These are phyloP conservation scores for Myrmaecium sp. DNA, from an alignment of 2,329 filamentous ascomycete genomes.

Conservation along the genomic window DNA sequence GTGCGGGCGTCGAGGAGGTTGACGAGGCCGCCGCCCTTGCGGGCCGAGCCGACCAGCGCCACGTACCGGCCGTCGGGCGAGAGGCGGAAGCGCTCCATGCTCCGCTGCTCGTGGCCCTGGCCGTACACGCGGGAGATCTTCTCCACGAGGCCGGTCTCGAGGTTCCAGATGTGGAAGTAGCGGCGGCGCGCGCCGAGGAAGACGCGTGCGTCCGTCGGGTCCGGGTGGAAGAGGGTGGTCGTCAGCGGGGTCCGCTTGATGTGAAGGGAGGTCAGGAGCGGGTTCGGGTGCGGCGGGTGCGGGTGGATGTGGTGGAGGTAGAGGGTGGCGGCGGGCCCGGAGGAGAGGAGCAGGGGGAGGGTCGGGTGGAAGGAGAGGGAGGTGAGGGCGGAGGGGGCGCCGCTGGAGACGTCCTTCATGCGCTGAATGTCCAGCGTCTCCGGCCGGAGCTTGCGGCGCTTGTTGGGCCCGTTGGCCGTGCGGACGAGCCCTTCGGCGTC, in stretches of 20 bases:
- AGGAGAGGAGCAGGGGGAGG: constrained; percentile 76
- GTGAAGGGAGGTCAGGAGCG: constrained; percentile 77
- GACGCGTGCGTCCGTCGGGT: constrained; percentile 55
- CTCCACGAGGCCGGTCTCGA: constrained; percentile 63
- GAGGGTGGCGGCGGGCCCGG: constrained; percentile 68
- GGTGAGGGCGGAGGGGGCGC: constrained; percentile 48
- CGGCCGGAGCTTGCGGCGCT: constrained; percentile 58
- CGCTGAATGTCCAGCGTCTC: constrained; percentile 84
- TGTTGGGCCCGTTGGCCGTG: constrained; percentile 29
- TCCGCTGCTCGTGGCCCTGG: constrained; percentile 65
- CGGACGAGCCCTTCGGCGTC: constrained; percentile 50
- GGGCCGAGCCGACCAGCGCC: constrained; percentile 61
- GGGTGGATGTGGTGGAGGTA: constrained; percentile 80
- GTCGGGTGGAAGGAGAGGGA: constrained; percentile 80
- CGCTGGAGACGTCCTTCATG: constrained; percentile 78
- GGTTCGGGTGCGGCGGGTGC: constrained; percentile 62
- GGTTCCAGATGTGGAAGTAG: constrained; percentile 91
- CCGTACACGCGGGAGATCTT: constrained; percentile 64
- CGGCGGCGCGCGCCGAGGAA: constrained; percentile 76
- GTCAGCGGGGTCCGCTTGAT: constrained; percentile 69
- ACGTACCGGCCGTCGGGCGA: constrained; percentile 79
- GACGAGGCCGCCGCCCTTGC: constrained; percentile 74
- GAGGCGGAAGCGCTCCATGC: constrained; percentile 79
- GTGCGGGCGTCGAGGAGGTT: constrained; percentile 69
- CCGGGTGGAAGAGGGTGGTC: constrained; percentile 59